Percentiles rank a stretch among this genome's conserved stretches.
phyloP scores from a whole-genome alignment of 257 asterid species.

The Marsdenia floribunda region DNA sequence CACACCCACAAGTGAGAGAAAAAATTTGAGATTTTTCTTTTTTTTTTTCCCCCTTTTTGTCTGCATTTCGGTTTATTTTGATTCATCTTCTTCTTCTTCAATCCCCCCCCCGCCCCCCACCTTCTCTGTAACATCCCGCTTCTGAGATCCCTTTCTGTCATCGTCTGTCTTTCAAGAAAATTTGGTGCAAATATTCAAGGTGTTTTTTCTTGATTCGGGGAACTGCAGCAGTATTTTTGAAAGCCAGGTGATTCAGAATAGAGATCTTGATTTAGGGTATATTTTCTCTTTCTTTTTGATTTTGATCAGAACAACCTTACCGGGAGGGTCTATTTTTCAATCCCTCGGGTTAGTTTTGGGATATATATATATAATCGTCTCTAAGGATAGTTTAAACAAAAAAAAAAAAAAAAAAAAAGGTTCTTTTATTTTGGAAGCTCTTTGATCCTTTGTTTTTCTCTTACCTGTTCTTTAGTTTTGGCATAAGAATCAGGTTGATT shows the following conservation, averaged over 20 bases:
- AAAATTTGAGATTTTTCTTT: too few relatives aligned
- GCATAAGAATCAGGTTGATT: conserved; percentile 28
- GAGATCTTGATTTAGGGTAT: conserved; percentile 38
- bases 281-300: background rate
- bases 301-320: conserved; percentile 21
- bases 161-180: conserved; percentile 71
- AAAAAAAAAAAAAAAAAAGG: conserved; percentile 27
- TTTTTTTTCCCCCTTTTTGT: too few relatives aligned
- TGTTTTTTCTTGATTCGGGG: too few relatives aligned
- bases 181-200: conserved; percentile 24
- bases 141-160: conserved; percentile 89
- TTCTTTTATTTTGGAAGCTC: conserved; percentile 30
- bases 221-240: conserved; percentile 32
- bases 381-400: background rate
- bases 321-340: conserved; percentile 51
- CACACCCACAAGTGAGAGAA: conserved; percentile 4
- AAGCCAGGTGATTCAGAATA: conserved; percentile 93
- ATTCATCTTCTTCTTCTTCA: conserved; percentile 3
- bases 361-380: conserved; percentile 3
- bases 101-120: conserved; percentile 34
- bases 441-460: conserved; percentile 26
- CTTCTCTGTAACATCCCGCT: conserved; percentile 58
- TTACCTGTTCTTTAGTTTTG: conserved; percentile 42
- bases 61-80: conserved; percentile 10
- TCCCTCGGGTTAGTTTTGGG: conserved; percentile 35